Conservation (phyloP, 2,329 filamentous ascomycete species). For the Hymenoscyphus repandus region DNA sequence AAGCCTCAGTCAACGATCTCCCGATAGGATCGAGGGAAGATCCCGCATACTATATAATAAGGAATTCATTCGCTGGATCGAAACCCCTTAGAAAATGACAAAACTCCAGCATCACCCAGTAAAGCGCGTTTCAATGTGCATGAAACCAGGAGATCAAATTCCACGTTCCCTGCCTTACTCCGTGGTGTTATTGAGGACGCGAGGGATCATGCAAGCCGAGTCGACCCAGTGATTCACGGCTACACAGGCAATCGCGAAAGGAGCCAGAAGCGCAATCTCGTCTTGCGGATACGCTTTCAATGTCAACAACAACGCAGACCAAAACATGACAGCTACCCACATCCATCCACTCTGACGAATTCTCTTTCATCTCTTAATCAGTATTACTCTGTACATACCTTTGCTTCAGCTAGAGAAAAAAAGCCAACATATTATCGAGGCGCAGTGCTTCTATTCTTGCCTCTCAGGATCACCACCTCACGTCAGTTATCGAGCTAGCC, state of each 20-base stretch:
- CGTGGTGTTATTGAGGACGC: constrained; percentile 8
- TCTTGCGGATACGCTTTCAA: not conserved
- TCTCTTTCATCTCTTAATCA: not conserved
- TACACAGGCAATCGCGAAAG: constrained; percentile 10
- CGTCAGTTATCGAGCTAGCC: constrained; percentile 3
- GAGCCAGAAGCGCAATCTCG: constrained; percentile 7
- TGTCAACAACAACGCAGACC: constrained; percentile 16
- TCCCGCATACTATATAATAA: too few relatives aligned
- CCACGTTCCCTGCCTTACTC: constrained; percentile 5
- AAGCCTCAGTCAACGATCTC: too few relatives aligned
- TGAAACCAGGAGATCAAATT: constrained; percentile 22
- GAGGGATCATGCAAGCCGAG: constrained; percentile 13
- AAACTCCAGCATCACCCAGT: constrained; percentile 2
- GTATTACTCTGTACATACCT: not conserved
- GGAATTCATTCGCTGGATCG: too few relatives aligned
- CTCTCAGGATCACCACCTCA: constrained; percentile 3
- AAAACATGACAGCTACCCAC: not conserved
- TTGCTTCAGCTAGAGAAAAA: not conserved
- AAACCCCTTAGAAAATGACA: not conserved
- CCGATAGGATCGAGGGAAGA: too few relatives aligned
- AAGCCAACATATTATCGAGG: not conserved
- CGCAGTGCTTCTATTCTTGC: not conserved
- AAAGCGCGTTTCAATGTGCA: constrained; percentile 20
- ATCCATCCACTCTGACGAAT: not conserved
- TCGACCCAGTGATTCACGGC: constrained; percentile 4